phyloP scores from a whole-genome alignment of 345 rosid species.

The Noccaea caerulescens region DNA sequence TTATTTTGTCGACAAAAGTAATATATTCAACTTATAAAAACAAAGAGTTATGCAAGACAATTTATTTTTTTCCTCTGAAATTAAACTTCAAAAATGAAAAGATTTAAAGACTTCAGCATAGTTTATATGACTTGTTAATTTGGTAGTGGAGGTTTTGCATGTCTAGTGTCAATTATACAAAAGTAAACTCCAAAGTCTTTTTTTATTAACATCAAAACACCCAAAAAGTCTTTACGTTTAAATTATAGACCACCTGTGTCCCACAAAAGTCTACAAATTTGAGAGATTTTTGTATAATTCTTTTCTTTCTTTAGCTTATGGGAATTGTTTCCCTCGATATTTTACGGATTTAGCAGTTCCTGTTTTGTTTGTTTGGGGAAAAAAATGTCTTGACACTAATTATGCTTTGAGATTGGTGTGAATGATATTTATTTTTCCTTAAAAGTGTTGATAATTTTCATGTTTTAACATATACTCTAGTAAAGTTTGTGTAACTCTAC shows the following conservation, averaged over 20 bases:
- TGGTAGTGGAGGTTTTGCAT: slow-evolving; percentile 37
- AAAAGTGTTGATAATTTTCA: not conserved
- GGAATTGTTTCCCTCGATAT: too few species aligned
- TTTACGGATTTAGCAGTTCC: too few species aligned
- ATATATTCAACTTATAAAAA: too few species aligned
- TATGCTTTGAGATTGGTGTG: not conserved
- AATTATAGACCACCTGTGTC: not conserved
- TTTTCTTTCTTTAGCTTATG: too few species aligned
- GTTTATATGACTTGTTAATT: slow-evolving; percentile 19
- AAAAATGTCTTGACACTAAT: not conserved
- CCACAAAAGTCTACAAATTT: not conserved
- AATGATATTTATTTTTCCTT: not conserved
- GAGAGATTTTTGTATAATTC: too few species aligned
- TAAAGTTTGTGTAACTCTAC: too few species aligned
- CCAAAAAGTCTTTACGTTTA: not conserved
- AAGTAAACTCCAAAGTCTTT: slow-evolving; percentile 28
- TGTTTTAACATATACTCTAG: not conserved
- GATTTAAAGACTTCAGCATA: not conserved
- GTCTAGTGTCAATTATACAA: slow-evolving; percentile 38
- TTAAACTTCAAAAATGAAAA: not conserved
- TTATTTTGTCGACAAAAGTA: too few species aligned
- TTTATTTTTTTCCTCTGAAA: too few species aligned
- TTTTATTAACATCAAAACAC: not conserved
- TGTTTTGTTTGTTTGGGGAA: too few species aligned
- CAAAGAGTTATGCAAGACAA: too few species aligned